A percentile compares a stretch with the other conserved stretches of the same genome.
phyloP scores from a whole-genome alignment of 306 rosid species.

The Erythrophleum fordii region DNA sequence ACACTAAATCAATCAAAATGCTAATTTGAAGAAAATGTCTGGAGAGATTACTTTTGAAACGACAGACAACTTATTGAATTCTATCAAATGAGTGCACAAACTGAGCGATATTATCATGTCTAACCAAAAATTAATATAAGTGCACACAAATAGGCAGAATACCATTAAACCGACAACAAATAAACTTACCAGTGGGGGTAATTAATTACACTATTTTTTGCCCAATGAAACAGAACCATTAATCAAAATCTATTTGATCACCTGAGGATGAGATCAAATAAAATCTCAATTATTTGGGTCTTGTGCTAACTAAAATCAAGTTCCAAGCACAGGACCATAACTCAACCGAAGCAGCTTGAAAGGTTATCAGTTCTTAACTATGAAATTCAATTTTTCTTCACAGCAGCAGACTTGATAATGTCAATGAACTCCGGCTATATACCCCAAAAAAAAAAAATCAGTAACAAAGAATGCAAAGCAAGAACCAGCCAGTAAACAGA shows the following conservation, averaged over 20 bases:
- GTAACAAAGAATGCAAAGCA: constrained; percentile 18
- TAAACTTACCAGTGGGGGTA: neutral
- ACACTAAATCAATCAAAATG: too few relatives aligned
- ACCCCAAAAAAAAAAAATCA: constrained; percentile 14
- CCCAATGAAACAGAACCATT: constrained; percentile 4
- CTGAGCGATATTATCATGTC: neutral
- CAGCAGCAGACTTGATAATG: constrained; percentile 80
- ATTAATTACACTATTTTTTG: constrained; percentile 32
- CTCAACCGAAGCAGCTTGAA: constrained; percentile 37
- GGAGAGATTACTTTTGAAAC: neutral
- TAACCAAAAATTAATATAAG: neutral
- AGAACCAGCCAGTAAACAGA: neutral
- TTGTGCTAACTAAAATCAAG: constrained; percentile 22
- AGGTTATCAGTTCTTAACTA: constrained; percentile 33
- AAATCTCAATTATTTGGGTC: constrained; percentile 34
- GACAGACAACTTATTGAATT: neutral
- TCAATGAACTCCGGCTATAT: constrained; percentile 77
- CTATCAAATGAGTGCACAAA: too few relatives aligned
- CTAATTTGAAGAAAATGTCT: too few relatives aligned
- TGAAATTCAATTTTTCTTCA: constrained; percentile 61
- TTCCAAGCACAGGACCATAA: constrained; percentile 34
- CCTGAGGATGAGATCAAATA: constrained; percentile 28
- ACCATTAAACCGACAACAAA: neutral
- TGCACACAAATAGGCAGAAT: neutral
- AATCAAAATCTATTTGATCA: constrained; percentile 40